Percentiles rank a stretch among this genome's conserved stretches.
These are phyloP conservation scores for Hygrophorus russula DNA, from an alignment of 768 basidiomycete genomes.

Conservation along the genomic window DNA sequence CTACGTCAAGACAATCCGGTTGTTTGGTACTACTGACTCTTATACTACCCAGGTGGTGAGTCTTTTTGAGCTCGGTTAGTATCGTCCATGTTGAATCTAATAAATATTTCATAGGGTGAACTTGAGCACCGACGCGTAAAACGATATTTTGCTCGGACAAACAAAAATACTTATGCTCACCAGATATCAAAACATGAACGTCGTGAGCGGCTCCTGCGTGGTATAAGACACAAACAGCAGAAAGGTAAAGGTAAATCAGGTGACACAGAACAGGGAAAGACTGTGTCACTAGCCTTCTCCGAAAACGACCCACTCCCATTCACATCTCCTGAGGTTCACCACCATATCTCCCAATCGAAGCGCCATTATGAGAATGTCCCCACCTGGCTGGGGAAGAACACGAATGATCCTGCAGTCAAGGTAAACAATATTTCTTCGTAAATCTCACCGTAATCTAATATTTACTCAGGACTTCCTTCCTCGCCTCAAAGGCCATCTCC, in stretches of 20 bases:
- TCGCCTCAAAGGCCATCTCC: slow-evolving; percentile 12
- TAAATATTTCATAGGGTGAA: slow-evolving; percentile 24
- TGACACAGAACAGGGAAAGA: not conserved
- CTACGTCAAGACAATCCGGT: not conserved
- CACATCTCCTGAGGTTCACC: not conserved
- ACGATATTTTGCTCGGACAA: slow-evolving; percentile 16
- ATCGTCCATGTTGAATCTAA: not conserved
- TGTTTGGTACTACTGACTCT: slow-evolving; percentile 3
- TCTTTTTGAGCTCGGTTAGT: not conserved
- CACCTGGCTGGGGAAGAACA: not conserved
- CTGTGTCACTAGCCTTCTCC: not conserved
- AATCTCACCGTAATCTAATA: not conserved
- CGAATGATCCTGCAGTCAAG: slow-evolving; percentile 3
- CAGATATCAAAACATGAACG: slow-evolving; percentile 15
- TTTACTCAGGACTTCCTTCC: slow-evolving; percentile 13
- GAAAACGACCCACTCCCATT: slow-evolving; percentile 2
- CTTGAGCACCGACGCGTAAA: slow-evolving; percentile 21
- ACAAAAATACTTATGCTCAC: slow-evolving; percentile 13
- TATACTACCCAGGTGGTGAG: slow-evolving; percentile 4
- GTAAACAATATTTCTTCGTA: not conserved
- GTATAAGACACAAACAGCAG: not conserved
- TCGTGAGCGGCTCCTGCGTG: slow-evolving; percentile 5
- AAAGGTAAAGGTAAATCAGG: too few species aligned
- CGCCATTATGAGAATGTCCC: slow-evolving; percentile 2
- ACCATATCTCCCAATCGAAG: slow-evolving; percentile 16